Conservation (phyloP, 768 basidiomycete genomes). For the Cyclocybe cylindracea region DNA sequence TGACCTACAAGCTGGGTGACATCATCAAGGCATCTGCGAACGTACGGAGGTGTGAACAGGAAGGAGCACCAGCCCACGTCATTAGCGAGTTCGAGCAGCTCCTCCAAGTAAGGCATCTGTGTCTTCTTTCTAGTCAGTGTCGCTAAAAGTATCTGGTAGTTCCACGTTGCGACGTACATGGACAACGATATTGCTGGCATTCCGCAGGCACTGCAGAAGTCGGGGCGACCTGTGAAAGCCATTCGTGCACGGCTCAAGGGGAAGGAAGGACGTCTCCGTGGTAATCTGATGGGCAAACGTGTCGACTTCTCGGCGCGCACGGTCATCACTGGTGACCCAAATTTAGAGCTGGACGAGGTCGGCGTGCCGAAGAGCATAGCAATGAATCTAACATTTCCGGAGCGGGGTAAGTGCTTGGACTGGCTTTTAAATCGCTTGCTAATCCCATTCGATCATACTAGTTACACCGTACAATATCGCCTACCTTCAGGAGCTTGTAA, state of each 20-base stretch:
- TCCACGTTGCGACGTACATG: slow-evolving; percentile 99
- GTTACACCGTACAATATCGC: slow-evolving; percentile 98
- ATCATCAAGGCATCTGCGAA: slow-evolving; percentile 95
- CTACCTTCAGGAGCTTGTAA: slow-evolving; percentile 91
- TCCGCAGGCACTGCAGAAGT: slow-evolving; percentile 96
- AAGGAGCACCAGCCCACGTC: slow-evolving; percentile 95
- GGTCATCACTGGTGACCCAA: slow-evolving; percentile 98
- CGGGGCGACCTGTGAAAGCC: slow-evolving; percentile 95
- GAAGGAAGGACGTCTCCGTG: slow-evolving; percentile 96
- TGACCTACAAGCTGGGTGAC: slow-evolving; percentile 97
- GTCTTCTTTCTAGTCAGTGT: background rate
- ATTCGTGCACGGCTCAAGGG: slow-evolving; percentile 98
- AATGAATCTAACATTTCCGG: slow-evolving; percentile 97
- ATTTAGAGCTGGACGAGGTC: slow-evolving; percentile 93
- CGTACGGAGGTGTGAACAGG: slow-evolving; percentile 90
- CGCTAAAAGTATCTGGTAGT: slow-evolving; percentile 46
- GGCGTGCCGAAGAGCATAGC: slow-evolving; percentile 95
- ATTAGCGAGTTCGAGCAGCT: slow-evolving; percentile 96
- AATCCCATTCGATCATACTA: slow-evolving; percentile 25
- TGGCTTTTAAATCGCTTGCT: background rate
- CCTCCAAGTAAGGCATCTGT: slow-evolving; percentile 68
- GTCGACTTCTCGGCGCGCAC: slow-evolving; percentile 99
- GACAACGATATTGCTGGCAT: slow-evolving; percentile 99
- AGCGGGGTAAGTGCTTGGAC: slow-evolving; percentile 66
- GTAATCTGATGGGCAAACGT: slow-evolving; percentile 99